Evolutionary conservation across 495 filamentous ascomycete genomes (phyloP).

Genomic region (Terfezia boudieri): DNA sequence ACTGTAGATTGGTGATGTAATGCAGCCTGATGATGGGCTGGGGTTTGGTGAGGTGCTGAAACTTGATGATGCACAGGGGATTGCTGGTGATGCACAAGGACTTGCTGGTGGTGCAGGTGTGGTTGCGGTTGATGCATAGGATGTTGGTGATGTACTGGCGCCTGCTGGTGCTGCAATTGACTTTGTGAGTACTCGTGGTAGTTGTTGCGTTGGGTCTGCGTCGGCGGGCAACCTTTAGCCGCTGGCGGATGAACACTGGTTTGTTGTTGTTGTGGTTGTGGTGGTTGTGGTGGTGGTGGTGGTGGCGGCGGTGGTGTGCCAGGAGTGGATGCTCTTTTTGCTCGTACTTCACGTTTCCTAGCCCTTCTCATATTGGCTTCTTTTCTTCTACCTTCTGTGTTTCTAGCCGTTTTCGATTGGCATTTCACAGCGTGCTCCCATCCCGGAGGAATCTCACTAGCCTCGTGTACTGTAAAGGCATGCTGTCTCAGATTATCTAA

Average conservation of each 20-base stretch:
- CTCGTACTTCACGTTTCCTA: conserved; percentile 33
- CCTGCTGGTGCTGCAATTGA: conserved; percentile 17
- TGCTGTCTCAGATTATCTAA: conserved; percentile 92
- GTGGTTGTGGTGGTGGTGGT: background rate
- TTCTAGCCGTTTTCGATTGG: background rate
- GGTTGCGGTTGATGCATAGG: background rate
- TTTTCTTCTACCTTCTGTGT: conserved; percentile 43
- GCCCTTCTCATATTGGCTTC: conserved; percentile 77
- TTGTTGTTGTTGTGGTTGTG: background rate
- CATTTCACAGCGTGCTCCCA: conserved; percentile 23
- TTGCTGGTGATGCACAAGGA: background rate
- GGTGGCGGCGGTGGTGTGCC: background rate
- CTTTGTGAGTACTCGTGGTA: background rate
- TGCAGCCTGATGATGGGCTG: no score
- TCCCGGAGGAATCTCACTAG: conserved; percentile 86
- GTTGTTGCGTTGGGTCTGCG: background rate
- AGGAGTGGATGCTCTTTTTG: conserved; percentile 6
- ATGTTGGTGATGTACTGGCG: background rate
- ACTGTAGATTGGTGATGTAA: background rate
- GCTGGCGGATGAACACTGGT: no score
- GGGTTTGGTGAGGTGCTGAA: no score
- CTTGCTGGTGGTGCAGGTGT: background rate
- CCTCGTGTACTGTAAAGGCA: conserved; percentile 92
- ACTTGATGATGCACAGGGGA: background rate
- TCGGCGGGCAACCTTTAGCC: background rate